A percentile compares a stretch with the other conserved stretches of the same genome.
These are phyloP conservation scores for Sclerotinia nivalis DNA, from an alignment of 2,329 filamentous ascomycete species.

Conservation along the genomic window DNA sequence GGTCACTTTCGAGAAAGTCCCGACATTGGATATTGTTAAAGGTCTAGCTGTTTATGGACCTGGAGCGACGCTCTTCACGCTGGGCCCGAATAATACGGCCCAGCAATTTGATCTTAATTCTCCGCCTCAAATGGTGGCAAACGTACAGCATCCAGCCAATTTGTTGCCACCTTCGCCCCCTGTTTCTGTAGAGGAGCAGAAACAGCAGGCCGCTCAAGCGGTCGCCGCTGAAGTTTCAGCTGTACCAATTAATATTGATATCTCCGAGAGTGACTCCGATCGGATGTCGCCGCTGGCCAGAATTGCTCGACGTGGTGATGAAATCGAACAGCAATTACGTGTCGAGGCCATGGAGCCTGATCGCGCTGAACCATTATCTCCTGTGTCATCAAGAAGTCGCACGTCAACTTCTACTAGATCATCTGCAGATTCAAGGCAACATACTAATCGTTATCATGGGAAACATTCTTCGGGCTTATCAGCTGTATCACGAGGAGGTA, in stretches of 20 bases:
- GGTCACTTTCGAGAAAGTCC: conserved; percentile 85
- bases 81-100: conserved; percentile 83
- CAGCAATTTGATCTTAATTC: conserved; percentile 96
- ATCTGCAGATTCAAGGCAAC: conserved; percentile 55
- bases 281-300: conserved; percentile 74
- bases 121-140: conserved; percentile 75
- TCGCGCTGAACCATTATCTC: conserved; percentile 39
- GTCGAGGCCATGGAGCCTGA: conserved; percentile 33
- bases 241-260: conserved; percentile 56
- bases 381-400: conserved; percentile 41
- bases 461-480: conserved; percentile 42
- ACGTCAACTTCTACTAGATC: conserved; percentile 51
- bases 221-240: conserved; percentile 45
- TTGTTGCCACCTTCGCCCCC: conserved; percentile 79
- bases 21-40: conserved; percentile 77
- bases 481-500: conserved; percentile 50
- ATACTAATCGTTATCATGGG: conserved; percentile 40
- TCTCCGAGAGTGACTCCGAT: conserved; percentile 77
- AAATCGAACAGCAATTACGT: conserved; percentile 35
- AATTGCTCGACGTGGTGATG: conserved; percentile 69
- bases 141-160: conserved; percentile 81
- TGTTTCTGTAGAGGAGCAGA: conserved; percentile 73
- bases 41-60: conserved; percentile 88
- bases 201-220: conserved; percentile 44
- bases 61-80: conserved; percentile 86